phyloP scores from a whole-genome alignment of 2,329 filamentous ascomycete species.

The Monosporascus sp. region DNA sequence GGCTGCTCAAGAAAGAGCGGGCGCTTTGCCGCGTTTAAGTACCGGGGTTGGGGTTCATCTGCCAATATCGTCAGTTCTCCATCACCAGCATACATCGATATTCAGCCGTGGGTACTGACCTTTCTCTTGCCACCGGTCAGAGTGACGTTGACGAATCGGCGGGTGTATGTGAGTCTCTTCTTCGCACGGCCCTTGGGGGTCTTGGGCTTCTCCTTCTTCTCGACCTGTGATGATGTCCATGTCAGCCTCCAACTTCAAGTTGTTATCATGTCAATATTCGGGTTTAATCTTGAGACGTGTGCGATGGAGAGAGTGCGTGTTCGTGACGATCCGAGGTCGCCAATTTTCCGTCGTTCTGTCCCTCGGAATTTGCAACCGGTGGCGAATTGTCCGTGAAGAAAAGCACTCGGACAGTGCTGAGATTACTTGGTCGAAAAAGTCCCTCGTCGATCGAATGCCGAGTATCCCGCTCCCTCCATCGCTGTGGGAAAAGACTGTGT shows the following conservation, averaged over 20 bases:
- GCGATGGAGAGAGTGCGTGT: conserved; percentile 7
- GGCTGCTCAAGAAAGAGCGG: conserved; percentile 21
- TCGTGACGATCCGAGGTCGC: not conserved
- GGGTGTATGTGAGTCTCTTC: conserved; percentile 94
- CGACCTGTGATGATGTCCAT: conserved; percentile 13
- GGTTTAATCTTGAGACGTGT: conserved; percentile 3
- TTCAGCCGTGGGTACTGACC: conserved; percentile 46
- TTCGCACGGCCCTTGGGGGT: conserved; percentile 93
- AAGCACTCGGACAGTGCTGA: no score
- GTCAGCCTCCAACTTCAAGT: conserved; percentile 3
- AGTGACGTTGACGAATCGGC: conserved; percentile 97
- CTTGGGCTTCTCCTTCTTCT: conserved; percentile 79
- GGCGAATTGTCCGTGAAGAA: conserved; percentile 2
- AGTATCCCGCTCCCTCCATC: conserved; percentile 6
- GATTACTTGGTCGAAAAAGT: not conserved
- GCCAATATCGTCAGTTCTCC: conserved; percentile 10
- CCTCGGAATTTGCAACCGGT: not conserved
- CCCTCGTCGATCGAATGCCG: not conserved
- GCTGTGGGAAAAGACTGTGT: not conserved
- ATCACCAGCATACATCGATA: not conserved
- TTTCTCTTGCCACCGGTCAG: conserved; percentile 98
- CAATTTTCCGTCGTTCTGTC: not conserved
- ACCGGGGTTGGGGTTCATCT: conserved; percentile 39
- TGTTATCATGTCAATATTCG: conserved; percentile 2
- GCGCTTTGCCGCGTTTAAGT: conserved; percentile 23